Conservation (phyloP, 2,329 filamentous ascomycete species). For the Monosporascus sp. region DNA sequence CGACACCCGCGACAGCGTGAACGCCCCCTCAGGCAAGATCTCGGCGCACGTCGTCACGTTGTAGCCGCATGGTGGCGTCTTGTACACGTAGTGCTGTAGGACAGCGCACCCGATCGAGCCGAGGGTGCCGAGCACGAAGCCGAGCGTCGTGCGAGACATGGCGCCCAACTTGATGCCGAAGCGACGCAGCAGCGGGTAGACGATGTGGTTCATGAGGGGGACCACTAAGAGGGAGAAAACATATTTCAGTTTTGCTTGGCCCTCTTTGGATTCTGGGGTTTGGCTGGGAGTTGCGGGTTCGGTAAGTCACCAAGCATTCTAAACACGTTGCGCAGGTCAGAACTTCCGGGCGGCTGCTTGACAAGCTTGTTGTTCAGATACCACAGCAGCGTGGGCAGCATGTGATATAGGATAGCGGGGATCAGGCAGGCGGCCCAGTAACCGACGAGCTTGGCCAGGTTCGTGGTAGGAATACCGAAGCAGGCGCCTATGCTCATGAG, state of each 20-base stretch:
- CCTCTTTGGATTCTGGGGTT: not conserved
- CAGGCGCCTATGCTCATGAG: constrained; percentile 49
- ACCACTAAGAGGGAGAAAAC: constrained; percentile 16
- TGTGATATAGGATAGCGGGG: constrained; percentile 44
- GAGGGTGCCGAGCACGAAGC: constrained; percentile 37
- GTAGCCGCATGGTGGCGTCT: constrained; percentile 23
- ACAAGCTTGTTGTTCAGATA: constrained; percentile 53
- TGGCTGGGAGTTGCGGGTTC: not conserved
- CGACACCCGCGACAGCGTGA: constrained; percentile 17
- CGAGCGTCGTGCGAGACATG: constrained; percentile 39
- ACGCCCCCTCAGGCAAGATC: constrained; percentile 16
- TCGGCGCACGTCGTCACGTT: constrained; percentile 25
- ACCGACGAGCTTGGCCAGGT: constrained; percentile 43
- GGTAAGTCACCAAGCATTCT: constrained; percentile 26
- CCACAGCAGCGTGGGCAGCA: constrained; percentile 54
- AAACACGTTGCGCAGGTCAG: constrained; percentile 46
- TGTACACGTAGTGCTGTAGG: constrained; percentile 24
- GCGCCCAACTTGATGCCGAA: constrained; percentile 34
- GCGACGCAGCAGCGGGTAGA: constrained; percentile 35
- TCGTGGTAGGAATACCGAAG: constrained; percentile 44
- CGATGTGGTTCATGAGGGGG: constrained; percentile 33
- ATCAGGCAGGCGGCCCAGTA: constrained; percentile 43
- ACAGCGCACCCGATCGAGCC: constrained; percentile 25
- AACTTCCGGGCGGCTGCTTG: constrained; percentile 57
- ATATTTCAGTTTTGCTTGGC: constrained; percentile 5